These are phyloP conservation scores for Tylopilus plumbeoviolaceoides DNA, from an alignment of 768 basidiomycete species.

Conservation along the genomic window DNA sequence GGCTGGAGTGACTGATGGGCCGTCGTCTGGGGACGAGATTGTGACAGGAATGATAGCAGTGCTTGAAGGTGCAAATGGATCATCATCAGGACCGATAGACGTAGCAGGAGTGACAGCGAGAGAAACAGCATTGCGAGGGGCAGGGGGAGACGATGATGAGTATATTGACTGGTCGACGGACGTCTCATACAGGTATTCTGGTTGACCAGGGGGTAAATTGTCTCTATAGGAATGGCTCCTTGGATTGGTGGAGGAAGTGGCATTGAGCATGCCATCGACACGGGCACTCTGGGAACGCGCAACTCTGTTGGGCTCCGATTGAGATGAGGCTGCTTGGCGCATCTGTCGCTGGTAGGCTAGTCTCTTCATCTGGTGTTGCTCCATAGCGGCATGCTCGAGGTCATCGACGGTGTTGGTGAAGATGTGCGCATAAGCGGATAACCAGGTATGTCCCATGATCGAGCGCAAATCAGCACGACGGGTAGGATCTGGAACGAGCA, in stretches of 20 bases:
- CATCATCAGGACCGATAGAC: slow-evolving; percentile 48
- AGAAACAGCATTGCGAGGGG: slow-evolving; percentile 37
- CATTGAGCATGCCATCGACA: slow-evolving; percentile 41
- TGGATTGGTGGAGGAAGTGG: slow-evolving; percentile 31
- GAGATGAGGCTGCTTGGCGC: slow-evolving; percentile 46
- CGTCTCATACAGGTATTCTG: slow-evolving; percentile 74
- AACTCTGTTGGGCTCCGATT: slow-evolving; percentile 29
- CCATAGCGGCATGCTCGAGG: slow-evolving; percentile 75
- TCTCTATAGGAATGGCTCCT: slow-evolving; percentile 47
- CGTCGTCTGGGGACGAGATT: slow-evolving; percentile 27
- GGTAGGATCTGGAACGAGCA: slow-evolving; percentile 92
- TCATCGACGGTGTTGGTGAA: slow-evolving; percentile 76
- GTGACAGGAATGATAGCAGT: slow-evolving; percentile 27
- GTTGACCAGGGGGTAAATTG: slow-evolving; percentile 43
- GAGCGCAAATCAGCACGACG: slow-evolving; percentile 68
- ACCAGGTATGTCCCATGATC: slow-evolving; percentile 90
- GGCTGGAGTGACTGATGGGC: slow-evolving; percentile 13
- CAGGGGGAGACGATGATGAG: slow-evolving; percentile 32
- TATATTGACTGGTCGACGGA: slow-evolving; percentile 54
- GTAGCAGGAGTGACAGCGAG: slow-evolving; percentile 46
- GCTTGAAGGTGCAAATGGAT: slow-evolving; percentile 60
- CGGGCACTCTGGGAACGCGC: slow-evolving; percentile 54
- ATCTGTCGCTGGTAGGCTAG: slow-evolving; percentile 79
- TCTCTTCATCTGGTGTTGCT: slow-evolving; percentile 80
- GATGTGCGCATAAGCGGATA: slow-evolving; percentile 42